phyloP scores from a whole-genome alignment of 176 grass and related monocot species.

The Carex myosuroides region DNA sequence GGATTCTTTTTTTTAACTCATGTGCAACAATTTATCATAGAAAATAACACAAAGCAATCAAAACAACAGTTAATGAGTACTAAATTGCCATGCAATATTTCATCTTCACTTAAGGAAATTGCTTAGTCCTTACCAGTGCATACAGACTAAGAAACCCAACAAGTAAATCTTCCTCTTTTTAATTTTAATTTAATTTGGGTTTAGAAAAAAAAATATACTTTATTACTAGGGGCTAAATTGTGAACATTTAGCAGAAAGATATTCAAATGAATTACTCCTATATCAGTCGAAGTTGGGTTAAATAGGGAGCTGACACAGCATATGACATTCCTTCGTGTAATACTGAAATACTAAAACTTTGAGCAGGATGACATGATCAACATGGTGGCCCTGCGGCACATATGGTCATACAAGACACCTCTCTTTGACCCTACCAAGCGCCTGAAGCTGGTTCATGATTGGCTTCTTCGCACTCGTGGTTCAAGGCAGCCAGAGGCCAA shows the following conservation, averaged over 20 bases:
- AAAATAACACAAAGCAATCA: not conserved
- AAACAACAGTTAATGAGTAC: not conserved
- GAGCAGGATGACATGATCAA: constrained; percentile 14
- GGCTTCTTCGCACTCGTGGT: constrained; percentile 10
- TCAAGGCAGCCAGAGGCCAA: constrained; percentile 9
- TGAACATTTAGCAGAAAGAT: not conserved
- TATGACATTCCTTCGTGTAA: not conserved
- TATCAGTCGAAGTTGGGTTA: not conserved
- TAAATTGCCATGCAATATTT: not conserved
- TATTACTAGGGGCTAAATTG: not conserved
- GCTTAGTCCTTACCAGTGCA: not conserved
- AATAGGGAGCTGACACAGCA: not conserved
- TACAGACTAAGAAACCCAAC: not conserved
- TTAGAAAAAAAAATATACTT: not conserved
- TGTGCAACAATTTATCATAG: not conserved
- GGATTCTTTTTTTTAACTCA: not conserved
- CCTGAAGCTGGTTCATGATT: constrained; percentile 33
- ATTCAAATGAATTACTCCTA: not conserved
- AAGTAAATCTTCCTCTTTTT: not conserved
- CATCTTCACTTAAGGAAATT: not conserved
- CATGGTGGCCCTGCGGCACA: constrained; percentile 21
- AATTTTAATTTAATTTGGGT: not conserved
- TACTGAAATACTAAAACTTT: not conserved
- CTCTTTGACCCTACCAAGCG: constrained; percentile 23
- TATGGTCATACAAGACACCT: constrained; percentile 40